Percentiles rank a stretch among this genome's conserved stretches.
Evolutionary conservation across 768 basidiomycete species (phyloP).

Genomic region (Ramaria sp.): DNA sequence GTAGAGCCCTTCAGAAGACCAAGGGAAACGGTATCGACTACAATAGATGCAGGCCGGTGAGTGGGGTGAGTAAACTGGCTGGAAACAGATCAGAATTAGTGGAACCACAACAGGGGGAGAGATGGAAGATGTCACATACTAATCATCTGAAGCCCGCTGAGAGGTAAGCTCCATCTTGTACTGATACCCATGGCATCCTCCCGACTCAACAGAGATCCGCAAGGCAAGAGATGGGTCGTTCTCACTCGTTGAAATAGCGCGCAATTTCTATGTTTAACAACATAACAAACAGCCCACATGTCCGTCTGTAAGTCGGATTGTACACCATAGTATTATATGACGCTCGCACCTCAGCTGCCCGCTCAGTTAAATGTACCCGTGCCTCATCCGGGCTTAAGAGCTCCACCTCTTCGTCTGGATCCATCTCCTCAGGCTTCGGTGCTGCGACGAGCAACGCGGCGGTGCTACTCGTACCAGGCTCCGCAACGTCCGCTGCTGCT

Average conservation of each 20-base stretch:
- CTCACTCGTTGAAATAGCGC: slow-evolving; percentile 53
- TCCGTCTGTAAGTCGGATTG: too few species aligned
- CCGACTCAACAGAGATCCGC: slow-evolving; percentile 79
- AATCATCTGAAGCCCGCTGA: slow-evolving; percentile 59
- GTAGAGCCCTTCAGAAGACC: slow-evolving; percentile 79
- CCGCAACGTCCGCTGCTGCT: not conserved
- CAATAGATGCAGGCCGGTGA: slow-evolving; percentile 59
- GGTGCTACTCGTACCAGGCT: not conserved
- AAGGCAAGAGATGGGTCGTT: slow-evolving; percentile 56
- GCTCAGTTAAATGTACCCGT: slow-evolving; percentile 50
- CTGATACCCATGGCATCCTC: slow-evolving; percentile 96
- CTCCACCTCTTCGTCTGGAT: slow-evolving; percentile 30
- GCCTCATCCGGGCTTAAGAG: slow-evolving; percentile 42
- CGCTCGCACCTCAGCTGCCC: slow-evolving; percentile 58
- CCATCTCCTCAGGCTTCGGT: not conserved
- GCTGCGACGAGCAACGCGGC: not conserved
- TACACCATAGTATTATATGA: not conserved
- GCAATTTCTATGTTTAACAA: slow-evolving; percentile 53
- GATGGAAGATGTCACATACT: slow-evolving; percentile 41
- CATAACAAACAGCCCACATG: not conserved
- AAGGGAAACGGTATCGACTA: slow-evolving; percentile 83
- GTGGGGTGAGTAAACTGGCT: slow-evolving; percentile 68
- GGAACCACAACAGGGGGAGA: not conserved
- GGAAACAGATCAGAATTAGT: slow-evolving; percentile 1
- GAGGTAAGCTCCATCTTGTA: slow-evolving; percentile 82